Percentiles rank a stretch among this genome's conserved stretches.
phyloP scores from a whole-genome alignment of 2,329 filamentous ascomycete species.

The Paecilomyces formosus region DNA sequence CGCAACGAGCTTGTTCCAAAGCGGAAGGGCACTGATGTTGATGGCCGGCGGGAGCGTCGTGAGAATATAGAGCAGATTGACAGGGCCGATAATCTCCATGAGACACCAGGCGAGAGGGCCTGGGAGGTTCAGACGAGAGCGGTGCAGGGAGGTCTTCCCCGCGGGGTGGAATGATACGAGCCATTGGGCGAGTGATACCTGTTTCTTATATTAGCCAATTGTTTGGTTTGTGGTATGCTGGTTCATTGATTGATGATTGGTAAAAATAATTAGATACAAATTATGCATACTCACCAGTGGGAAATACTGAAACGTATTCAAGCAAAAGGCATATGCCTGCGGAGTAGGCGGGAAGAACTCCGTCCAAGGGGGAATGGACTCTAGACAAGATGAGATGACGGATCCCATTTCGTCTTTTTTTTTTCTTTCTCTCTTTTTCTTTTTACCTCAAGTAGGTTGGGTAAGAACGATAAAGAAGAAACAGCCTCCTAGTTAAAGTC shows the following conservation, averaged over 20 bases:
- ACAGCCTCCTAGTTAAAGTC: too few relatives aligned
- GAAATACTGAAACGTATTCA: slow-evolving; percentile 36
- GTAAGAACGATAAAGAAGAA: too few relatives aligned
- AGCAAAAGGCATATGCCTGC: slow-evolving; percentile 25
- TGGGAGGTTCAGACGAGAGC: slow-evolving; percentile 71
- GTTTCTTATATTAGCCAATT: slow-evolving; percentile 20
- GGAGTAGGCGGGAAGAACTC: slow-evolving; percentile 34
- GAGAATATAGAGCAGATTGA: slow-evolving; percentile 75
- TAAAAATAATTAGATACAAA: slow-evolving; percentile 34
- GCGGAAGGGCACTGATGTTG: slow-evolving; percentile 19
- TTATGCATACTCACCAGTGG: slow-evolving; percentile 28
- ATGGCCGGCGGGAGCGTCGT: slow-evolving; percentile 52
- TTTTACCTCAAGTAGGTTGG: too few relatives aligned
- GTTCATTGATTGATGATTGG: slow-evolving; percentile 2
- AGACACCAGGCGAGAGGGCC: slow-evolving; percentile 79
- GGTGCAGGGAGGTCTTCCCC: slow-evolving; percentile 73
- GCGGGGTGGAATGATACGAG: slow-evolving; percentile 73
- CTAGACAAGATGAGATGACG: slow-evolving; percentile 12
- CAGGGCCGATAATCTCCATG: slow-evolving; percentile 77
- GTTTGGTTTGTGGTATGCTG: slow-evolving; percentile 48
- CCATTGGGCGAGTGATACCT: slow-evolving; percentile 59
- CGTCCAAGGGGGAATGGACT: slow-evolving; percentile 15
- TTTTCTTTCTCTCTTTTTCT: neutral
- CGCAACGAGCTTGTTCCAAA: slow-evolving; percentile 27
- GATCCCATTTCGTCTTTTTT: slow-evolving; percentile 14